These are phyloP conservation scores for Mayamaea pseudoterrestris DNA, from an alignment of 108 stramenopile species.

Conservation along the genomic window DNA sequence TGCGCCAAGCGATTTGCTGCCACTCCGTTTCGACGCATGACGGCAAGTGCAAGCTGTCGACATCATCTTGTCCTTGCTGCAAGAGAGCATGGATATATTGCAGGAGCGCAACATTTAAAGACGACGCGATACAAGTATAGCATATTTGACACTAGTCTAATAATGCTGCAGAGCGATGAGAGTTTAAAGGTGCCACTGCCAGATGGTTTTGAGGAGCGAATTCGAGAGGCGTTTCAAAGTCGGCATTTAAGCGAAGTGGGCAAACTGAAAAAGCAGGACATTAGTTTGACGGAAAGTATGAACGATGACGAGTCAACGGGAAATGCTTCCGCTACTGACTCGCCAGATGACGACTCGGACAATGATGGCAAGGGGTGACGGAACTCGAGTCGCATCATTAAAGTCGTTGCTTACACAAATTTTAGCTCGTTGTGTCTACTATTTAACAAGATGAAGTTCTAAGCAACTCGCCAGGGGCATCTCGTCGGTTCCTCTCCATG, in stretches of 20 bases:
- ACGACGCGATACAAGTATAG: constrained; percentile 61
- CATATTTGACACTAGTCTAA: constrained; percentile 51
- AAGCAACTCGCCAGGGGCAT: no score
- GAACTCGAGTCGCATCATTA: no score
- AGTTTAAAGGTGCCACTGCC: no score
- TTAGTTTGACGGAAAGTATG: no score
- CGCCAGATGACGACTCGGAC: no score
- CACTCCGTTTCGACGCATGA: neutral
- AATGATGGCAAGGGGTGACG: no score
- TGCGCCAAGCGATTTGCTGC: constrained; percentile 4
- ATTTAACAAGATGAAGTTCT: no score
- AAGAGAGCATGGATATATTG: constrained; percentile 57
- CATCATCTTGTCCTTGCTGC: constrained; percentile 36
- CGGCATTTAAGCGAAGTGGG: neutral
- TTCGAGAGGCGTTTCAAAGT: neutral
- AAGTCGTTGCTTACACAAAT: no score
- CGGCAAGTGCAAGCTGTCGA: neutral
- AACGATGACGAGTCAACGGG: no score
- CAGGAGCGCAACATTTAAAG: constrained; percentile 63
- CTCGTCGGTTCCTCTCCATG: no score
- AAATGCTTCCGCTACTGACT: no score
- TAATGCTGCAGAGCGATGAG: constrained; percentile 34
- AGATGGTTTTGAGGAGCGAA: neutral
- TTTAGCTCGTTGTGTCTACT: no score
- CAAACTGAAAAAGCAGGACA: neutral